Percentiles rank a stretch among this genome's conserved stretches.
phyloP scores from a whole-genome alignment of 2,329 filamentous ascomycete genomes.

The Metarhizium brunneum region DNA sequence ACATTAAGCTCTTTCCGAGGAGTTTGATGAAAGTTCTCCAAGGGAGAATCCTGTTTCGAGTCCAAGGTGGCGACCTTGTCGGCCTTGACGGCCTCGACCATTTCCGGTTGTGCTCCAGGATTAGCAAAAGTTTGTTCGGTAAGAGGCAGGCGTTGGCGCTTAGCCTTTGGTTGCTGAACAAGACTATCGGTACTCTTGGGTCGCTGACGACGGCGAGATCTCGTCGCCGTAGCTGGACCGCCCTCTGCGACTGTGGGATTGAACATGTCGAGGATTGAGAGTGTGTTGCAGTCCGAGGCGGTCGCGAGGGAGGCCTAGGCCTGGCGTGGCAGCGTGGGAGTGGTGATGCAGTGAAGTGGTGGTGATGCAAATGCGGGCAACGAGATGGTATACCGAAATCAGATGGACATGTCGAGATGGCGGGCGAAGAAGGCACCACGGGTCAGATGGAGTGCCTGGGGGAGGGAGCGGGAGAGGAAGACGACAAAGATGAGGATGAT shows the following conservation, averaged over 20 bases:
- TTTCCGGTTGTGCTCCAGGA: slow-evolving; percentile 41
- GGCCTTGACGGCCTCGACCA: slow-evolving; percentile 42
- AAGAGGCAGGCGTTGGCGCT: slow-evolving; percentile 50
- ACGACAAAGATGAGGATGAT: not conserved
- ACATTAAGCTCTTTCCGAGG: slow-evolving; percentile 47
- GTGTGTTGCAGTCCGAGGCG: slow-evolving; percentile 1
- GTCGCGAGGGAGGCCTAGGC: slow-evolving; percentile 1
- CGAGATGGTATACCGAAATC: not conserved
- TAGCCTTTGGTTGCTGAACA: slow-evolving; percentile 51
- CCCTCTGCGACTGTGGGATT: slow-evolving; percentile 42
- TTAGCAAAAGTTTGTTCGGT: slow-evolving; percentile 48
- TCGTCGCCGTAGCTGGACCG: slow-evolving; percentile 46
- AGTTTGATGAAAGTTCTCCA: slow-evolving; percentile 30
- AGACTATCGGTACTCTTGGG: slow-evolving; percentile 46
- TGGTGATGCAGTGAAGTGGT: not conserved
- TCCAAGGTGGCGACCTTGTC: slow-evolving; percentile 37
- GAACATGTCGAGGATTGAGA: slow-evolving; percentile 40
- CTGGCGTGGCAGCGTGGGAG: not conserved
- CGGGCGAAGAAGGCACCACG: slow-evolving; percentile 1
- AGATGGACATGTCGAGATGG: slow-evolving; percentile 10
- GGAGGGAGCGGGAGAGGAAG: too few species aligned
- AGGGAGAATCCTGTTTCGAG: slow-evolving; percentile 32
- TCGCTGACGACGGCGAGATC: slow-evolving; percentile 53
- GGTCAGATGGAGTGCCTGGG: not conserved
- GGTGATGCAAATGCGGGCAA: not conserved